phyloP scores from a whole-genome alignment of 768 basidiomycete genomes.

The Macrocybe gigantea region DNA sequence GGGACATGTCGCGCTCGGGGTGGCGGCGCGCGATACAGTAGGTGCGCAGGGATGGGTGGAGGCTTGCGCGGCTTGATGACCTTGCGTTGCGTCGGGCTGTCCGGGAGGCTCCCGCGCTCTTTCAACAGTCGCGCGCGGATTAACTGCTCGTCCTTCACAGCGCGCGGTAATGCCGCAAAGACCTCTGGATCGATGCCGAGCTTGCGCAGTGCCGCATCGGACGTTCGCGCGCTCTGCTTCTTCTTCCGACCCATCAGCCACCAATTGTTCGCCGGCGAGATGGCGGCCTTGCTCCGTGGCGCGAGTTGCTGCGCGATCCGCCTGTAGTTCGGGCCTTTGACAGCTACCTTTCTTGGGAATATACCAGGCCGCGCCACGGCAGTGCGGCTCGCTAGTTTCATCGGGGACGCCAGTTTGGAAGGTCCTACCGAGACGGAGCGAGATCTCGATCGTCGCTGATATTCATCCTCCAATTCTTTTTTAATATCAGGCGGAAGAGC shows the following conservation, averaged over 20 bases:
- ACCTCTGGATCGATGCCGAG: slow-evolving; percentile 73
- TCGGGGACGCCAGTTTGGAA: slow-evolving; percentile 1
- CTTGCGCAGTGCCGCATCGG: slow-evolving; percentile 50
- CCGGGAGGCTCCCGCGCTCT: slow-evolving; percentile 32
- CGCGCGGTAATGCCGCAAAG: slow-evolving; percentile 56
- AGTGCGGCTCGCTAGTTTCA: background rate
- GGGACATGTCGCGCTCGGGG: slow-evolving; percentile 49
- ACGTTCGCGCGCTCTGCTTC: slow-evolving; percentile 30
- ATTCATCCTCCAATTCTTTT: slow-evolving; percentile 62
- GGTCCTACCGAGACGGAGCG: slow-evolving; percentile 22
- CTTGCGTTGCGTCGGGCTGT: slow-evolving; percentile 36
- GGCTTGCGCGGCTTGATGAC: slow-evolving; percentile 49
- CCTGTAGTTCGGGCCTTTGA: slow-evolving; percentile 40
- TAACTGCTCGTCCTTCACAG: slow-evolving; percentile 72
- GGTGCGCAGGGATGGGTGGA: slow-evolving; percentile 31
- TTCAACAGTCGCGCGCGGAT: slow-evolving; percentile 49
- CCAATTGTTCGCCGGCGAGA: slow-evolving; percentile 27
- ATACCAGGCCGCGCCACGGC: slow-evolving; percentile 17
- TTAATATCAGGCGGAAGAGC: slow-evolving; percentile 68
- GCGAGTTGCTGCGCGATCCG: slow-evolving; percentile 62
- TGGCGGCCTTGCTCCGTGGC: slow-evolving; percentile 38
- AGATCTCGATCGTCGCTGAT: slow-evolving; percentile 53
- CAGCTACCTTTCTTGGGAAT: slow-evolving; percentile 21
- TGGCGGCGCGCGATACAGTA: slow-evolving; percentile 42
- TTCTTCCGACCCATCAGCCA: slow-evolving; percentile 19